phyloP scores from a whole-genome alignment of 73 alveolate species.

The Paramecium sexaurelia region DNA sequence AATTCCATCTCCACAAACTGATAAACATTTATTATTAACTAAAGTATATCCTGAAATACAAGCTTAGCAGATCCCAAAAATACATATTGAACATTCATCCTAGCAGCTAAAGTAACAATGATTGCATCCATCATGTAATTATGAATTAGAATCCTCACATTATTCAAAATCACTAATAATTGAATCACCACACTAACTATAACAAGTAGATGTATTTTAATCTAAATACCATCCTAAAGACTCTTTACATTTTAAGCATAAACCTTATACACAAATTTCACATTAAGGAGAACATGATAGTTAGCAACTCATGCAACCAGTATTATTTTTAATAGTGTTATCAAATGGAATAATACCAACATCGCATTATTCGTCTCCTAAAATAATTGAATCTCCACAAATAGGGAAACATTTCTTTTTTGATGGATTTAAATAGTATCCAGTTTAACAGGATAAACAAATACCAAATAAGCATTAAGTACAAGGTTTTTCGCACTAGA shows the following conservation, averaged over 20 bases:
- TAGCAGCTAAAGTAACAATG: not conserved
- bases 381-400: slow-evolving; percentile 34
- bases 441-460: not conserved
- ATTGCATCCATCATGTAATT: not conserved
- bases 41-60: not conserved
- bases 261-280: not conserved
- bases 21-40: not conserved
- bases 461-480: slow-evolving; percentile 51
- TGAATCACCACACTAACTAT: not conserved
- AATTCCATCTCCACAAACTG: slow-evolving; percentile 16
- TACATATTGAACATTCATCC: not conserved
- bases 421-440: not conserved
- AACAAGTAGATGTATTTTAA: not conserved
- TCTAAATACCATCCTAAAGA: slow-evolving; percentile 13
- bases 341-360: slow-evolving; percentile 18
- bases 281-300: not conserved
- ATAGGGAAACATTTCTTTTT: not conserved
- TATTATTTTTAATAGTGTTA: not conserved
- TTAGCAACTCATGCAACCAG: slow-evolving; percentile 7
- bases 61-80: not conserved
- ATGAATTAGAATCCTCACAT: not conserved
- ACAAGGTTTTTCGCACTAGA: not conserved
- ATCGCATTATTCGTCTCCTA: slow-evolving; percentile 44
- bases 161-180: not conserved
- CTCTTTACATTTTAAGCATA: not conserved